Evolutionary conservation across 352 stramenopile genomes (phyloP).

Genomic region (Pythium apleroticum): DNA sequence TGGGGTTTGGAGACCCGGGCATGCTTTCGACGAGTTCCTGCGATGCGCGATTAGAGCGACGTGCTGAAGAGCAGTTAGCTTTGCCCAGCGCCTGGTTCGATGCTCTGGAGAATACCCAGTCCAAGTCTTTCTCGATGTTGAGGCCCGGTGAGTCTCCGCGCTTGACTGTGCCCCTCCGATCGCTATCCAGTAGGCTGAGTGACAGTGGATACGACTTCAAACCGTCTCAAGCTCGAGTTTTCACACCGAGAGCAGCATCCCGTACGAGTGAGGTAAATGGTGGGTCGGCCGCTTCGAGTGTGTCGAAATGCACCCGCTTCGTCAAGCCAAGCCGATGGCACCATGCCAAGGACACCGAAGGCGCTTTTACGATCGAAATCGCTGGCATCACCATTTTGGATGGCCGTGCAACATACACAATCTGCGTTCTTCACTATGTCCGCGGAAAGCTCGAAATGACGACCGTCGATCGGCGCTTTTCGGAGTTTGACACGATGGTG

Average conservation of each 20-base stretch:
- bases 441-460: conserved; percentile 40
- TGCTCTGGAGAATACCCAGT: conserved; percentile 30
- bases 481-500: conserved; percentile 65
- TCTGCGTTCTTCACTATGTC: conserved; percentile 61
- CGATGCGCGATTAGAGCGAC: conserved; percentile 63
- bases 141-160: conserved; percentile 28
- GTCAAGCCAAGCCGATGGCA: conserved; percentile 54
- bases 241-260: conserved; percentile 1
- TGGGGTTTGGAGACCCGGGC: conserved; percentile 48
- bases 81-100: conserved; percentile 70
- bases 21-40: conserved; percentile 73
- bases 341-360: conserved; percentile 39
- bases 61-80: conserved; percentile 35
- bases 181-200: conserved; percentile 29
- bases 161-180: conserved; percentile 17
- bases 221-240: background rate
- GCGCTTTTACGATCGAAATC: conserved; percentile 74
- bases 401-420: conserved; percentile 51
- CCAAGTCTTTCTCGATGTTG: conserved; percentile 43
- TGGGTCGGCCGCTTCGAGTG: conserved; percentile 10
- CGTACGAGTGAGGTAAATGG: background rate
- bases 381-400: conserved; percentile 49
- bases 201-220: conserved; percentile 31
- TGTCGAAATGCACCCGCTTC: conserved; percentile 50
- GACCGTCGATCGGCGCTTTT: conserved; percentile 63